Evolutionary conservation across 192 early-diverging fungal species (phyloP).

Genomic region (Entomortierella beljakovae): DNA sequence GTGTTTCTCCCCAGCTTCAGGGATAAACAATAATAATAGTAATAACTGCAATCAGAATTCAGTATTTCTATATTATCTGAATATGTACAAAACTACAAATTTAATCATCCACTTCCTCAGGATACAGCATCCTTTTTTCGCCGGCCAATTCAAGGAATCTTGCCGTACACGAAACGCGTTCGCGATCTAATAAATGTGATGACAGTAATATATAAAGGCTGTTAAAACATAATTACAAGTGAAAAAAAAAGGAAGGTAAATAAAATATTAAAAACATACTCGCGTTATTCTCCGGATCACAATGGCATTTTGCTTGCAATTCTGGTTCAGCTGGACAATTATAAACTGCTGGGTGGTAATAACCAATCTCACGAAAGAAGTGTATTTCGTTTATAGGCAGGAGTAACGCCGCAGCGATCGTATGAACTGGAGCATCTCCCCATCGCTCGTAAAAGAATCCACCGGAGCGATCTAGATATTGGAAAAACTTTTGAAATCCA

Average conservation of each 20-base stretch:
- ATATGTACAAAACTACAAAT: too few relatives aligned
- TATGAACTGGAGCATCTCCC: constrained; percentile 84
- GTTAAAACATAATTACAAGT: too few relatives aligned
- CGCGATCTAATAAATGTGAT: constrained; percentile 19
- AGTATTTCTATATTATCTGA: too few relatives aligned
- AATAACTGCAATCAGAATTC: too few relatives aligned
- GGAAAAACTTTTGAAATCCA: constrained; percentile 75
- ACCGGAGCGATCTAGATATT: constrained; percentile 77
- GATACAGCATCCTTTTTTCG: constrained; percentile 12
- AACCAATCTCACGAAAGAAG: constrained; percentile 83
- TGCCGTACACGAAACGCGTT: constrained; percentile 25
- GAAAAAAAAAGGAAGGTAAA: neutral
- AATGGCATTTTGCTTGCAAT: constrained; percentile 59
- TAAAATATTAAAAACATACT: constrained; percentile 52
- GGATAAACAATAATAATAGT: too few relatives aligned
- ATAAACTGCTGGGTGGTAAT: constrained; percentile 69
- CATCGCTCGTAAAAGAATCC: constrained; percentile 91
- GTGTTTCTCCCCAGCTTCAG: too few relatives aligned
- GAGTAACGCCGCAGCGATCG: constrained; percentile 71
- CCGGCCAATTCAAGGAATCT: constrained; percentile 27
- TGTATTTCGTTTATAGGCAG: constrained; percentile 72
- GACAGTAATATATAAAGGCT: too few relatives aligned
- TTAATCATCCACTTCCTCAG: constrained; percentile 29
- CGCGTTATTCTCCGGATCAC: constrained; percentile 60
- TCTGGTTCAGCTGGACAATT: constrained; percentile 69